Evolutionary conservation across 192 early-diverging fungal genomes (phyloP), one percentile per base, ranked within the genome.

Genomic region (Rhizophagus clarus): DNA sequence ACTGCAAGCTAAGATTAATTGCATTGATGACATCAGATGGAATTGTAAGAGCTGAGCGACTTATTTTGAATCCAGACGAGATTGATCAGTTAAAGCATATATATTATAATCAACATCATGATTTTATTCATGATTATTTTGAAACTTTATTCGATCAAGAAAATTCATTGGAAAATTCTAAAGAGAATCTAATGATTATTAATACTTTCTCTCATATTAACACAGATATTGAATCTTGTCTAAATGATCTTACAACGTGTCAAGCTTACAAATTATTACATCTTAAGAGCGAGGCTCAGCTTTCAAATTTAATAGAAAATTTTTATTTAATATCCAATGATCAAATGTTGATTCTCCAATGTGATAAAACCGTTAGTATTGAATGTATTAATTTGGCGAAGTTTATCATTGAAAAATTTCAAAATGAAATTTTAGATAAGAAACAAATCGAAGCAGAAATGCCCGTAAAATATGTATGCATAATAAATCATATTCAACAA

Each of bases 151-250:
- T 80, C 12, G 5, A 37, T 9, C 8, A 45, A 37, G 8, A 6
- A 8, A 6, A 10, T 17, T 32, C 51, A 12, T 45, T 1, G 9
- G 42, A 45, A 12, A 2, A 45, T 17, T 3, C 77, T 10, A 12
- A 47, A 32, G 11, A 9, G 14, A 22, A 28, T 12, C 7, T 69
- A 40, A 31, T 79, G 7, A 71, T 79, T 20, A 20, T 79, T 12
- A 70, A 66, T 47, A 79, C 77, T 4, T 64, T 79, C 32, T 79
- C 77, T 37, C 45, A 71, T 17, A 64, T 79, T 10, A 79, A 71
- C 11, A 64, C 68, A 6, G 67, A 79, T 45, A 9, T 79, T 14
- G 71, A 64, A 22, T 29, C 17, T 72, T 72, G 68, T 7, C 22
- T 79, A 40, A 8, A 11, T 14, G 24, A 32, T 10, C 10, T 51